These are phyloP conservation scores for Globisporangium cylindrosporum DNA, from an alignment of 352 stramenopile species.

Conservation along the genomic window DNA sequence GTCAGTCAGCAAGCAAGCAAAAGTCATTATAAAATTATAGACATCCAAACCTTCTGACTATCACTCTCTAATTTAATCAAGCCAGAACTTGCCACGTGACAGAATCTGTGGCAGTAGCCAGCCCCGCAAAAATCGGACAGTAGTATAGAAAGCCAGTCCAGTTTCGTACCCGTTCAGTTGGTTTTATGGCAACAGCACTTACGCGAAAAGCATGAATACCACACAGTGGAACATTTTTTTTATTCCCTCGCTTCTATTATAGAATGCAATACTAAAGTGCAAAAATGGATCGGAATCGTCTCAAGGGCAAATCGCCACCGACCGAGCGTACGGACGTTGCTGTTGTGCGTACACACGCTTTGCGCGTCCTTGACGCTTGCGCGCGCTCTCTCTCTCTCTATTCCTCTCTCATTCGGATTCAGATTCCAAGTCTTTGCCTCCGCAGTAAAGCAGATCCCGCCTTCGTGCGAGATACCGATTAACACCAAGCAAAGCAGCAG, in stretches of 20 bases:
- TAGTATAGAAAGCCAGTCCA: conserved; percentile 9
- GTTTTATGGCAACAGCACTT: conserved; percentile 8
- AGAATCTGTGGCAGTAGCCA: neutral
- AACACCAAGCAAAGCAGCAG: neutral
- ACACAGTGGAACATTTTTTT: neutral
- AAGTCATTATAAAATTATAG: neutral
- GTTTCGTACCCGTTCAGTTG: conserved; percentile 5
- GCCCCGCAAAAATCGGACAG: neutral
- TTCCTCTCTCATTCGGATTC: neutral
- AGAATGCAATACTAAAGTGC: too few relatives aligned
- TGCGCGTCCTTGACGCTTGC: neutral
- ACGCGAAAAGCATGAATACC: conserved; percentile 4
- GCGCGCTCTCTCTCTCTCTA: neutral
- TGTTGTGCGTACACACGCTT: neutral
- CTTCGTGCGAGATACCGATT: conserved; percentile 1
- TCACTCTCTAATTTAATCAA: neutral
- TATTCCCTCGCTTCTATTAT: neutral
- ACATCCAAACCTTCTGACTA: neutral
- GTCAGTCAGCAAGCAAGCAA: neutral
- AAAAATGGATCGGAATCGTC: neutral
- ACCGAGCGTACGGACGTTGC: neutral
- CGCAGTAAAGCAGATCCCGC: neutral
- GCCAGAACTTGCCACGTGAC: neutral
- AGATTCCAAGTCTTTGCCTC: conserved; percentile 7
- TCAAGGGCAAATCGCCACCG: neutral